Evolutionary conservation across 2,329 filamentous ascomycete genomes (phyloP).

Genomic region (Beauveria pseudobassiana): DNA sequence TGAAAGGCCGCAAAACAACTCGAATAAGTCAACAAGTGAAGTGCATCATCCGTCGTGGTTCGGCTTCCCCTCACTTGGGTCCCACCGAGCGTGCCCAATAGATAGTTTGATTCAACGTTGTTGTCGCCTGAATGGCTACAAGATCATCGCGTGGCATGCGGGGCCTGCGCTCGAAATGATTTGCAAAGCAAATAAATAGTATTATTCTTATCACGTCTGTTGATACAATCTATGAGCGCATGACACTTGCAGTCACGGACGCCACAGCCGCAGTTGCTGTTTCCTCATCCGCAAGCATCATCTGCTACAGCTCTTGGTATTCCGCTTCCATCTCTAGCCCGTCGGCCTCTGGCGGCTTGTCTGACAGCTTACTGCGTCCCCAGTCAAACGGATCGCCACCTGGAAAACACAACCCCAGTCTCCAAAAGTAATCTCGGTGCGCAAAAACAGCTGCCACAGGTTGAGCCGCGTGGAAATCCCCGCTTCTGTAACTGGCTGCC

Average conservation of each 20-base stretch:
- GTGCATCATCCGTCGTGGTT: constrained; percentile 5
- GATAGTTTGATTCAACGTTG: background rate
- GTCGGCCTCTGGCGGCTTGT: background rate
- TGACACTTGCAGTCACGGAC: background rate
- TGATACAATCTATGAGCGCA: constrained; percentile 3
- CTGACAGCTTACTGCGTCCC: constrained; percentile 39
- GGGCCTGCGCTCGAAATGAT: background rate
- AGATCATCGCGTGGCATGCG: constrained; percentile 6
- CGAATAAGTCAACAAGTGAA: background rate
- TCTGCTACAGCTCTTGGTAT: constrained; percentile 30
- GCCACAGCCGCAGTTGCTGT: constrained; percentile 6
- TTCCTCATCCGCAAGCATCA: background rate
- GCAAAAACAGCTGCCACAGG: constrained; percentile 93
- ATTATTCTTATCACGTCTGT: background rate
- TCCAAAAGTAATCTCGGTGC: constrained; percentile 95
- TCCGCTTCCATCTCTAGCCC: constrained; percentile 25
- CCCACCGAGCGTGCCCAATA: constrained; percentile 5
- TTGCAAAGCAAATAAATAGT: background rate
- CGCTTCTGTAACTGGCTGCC: constrained; percentile 22
- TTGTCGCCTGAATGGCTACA: constrained; percentile 7
- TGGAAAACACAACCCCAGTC: constrained; percentile 81
- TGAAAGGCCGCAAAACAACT: background rate
- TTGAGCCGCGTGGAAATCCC: constrained; percentile 53
- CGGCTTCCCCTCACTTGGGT: constrained; percentile 8
- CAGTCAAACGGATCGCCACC: constrained; percentile 65